These are phyloP conservation scores for Pleurotus eryngii DNA, from an alignment of 768 basidiomycete species.

Conservation along the genomic window DNA sequence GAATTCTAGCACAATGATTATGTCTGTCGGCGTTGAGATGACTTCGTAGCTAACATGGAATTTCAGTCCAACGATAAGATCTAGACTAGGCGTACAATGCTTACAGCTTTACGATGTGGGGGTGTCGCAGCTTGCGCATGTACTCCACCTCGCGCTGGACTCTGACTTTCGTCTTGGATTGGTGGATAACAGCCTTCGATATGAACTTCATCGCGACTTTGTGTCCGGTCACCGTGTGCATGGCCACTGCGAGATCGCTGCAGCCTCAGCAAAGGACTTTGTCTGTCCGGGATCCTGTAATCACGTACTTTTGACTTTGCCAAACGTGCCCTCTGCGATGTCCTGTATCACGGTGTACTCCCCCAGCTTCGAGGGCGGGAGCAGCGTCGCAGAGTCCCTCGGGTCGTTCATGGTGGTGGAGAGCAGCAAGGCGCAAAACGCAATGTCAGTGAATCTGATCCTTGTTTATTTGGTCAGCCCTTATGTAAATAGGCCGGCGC, in stretches of 20 bases:
- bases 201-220: constrained; percentile 98
- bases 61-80: constrained; percentile 10
- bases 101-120: constrained; percentile 97
- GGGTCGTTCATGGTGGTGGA: constrained; percentile 20
- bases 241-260: constrained; percentile 62
- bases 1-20: constrained; percentile 97
- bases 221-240: constrained; percentile 91
- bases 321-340: constrained; percentile 96
- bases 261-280: background rate
- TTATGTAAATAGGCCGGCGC: background rate
- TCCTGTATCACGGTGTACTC: constrained; percentile 87
- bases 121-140: constrained; percentile 89
- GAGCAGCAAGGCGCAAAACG: background rate
- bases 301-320: constrained; percentile 95
- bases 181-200: constrained; percentile 88
- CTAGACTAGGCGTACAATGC: constrained; percentile 14
- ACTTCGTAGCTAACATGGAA: constrained; percentile 59
- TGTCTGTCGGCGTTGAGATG: constrained; percentile 91
- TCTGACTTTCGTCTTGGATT: constrained; percentile 86
- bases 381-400: constrained; percentile 30
- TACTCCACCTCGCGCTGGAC: constrained; percentile 97
- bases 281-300: background rate
- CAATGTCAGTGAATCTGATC: too few species aligned
- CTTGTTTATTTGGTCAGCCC: background rate
- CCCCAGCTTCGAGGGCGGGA: constrained; percentile 74